Evolutionary conservation across 345 rosid genomes (phyloP).

Genomic region (Eucalyptus coolabah): DNA sequence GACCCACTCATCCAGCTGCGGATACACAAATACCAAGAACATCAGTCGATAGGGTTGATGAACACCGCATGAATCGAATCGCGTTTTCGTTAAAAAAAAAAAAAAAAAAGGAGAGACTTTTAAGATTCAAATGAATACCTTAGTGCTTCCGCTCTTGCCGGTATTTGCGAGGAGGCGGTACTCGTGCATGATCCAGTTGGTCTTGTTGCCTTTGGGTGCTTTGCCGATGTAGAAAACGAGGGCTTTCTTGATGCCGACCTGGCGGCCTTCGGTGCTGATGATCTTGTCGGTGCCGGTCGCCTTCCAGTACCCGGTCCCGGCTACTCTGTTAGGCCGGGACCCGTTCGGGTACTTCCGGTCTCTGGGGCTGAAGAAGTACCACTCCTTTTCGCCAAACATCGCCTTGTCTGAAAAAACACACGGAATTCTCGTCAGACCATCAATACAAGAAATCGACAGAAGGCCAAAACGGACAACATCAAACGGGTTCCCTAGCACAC

Average conservation of each 20-base stretch:
- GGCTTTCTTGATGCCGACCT: constrained; percentile 91
- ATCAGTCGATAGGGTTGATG: neutral
- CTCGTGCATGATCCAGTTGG: constrained; percentile 99
- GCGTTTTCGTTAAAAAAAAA: neutral
- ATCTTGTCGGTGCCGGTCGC: constrained; percentile 94
- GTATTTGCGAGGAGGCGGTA: constrained; percentile 55
- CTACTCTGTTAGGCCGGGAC: constrained; percentile 84
- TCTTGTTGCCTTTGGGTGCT: constrained; percentile 90
- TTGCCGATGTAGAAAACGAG: constrained; percentile 87
- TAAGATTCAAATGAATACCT: constrained; percentile 12
- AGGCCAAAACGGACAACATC: no score
- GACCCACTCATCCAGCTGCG: constrained; percentile 94
- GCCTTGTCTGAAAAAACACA: constrained; percentile 50
- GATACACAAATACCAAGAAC: neutral
- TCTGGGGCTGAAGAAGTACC: constrained; percentile 94
- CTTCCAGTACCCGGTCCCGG: constrained; percentile 97
- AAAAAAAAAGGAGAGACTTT: neutral
- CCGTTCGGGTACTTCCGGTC: constrained; percentile 96
- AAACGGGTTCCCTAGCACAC: neutral
- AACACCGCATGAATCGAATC: neutral
- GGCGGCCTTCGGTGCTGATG: constrained; percentile 56
- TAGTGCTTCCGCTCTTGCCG: constrained; percentile 56
- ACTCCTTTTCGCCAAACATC: constrained; percentile 81
- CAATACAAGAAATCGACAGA: neutral
- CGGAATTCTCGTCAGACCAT: neutral